Base-by-base conservation (phyloP, 805 yeast genomes). In the Starmerella gropengiesseri region DNA sequence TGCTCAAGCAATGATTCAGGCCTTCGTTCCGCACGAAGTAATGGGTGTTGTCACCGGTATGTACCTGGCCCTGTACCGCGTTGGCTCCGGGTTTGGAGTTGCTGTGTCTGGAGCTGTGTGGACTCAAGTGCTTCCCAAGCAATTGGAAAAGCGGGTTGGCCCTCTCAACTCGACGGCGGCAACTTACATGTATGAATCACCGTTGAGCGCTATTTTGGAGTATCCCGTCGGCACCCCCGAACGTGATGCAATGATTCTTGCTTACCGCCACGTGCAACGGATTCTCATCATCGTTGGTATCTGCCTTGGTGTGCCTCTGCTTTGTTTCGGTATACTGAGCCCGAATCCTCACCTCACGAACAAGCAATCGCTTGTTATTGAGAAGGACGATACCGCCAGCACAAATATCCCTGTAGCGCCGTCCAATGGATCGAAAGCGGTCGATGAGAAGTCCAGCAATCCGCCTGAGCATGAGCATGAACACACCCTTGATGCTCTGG, bases 81-180 rank as follows among this genome's bases (percentile, higher is more conserved):
- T 79, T 44, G 87, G 87, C 7, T 59, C 74, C 11, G 81, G 82
- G 4, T 52, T 78, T 38, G 86, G 86, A 18, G 60, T 70, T 25
- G 61, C 79, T 19, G 70, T 80, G 19, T 69, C 82, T 17, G 85
- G 84, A 50, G 83, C 84, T 23, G 67, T 79, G 32, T 80, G 84
- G 84, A 73, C 81, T 12, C 74, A 77, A 49, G 55, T 66, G 14
- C 62, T 80, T 53, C 79, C 74, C 55, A 53, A 56, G 18, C 55
- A 67, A 51, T 59, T 75, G 37, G 43, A 53, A 25, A 59, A 63
- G 36, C 53, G 68, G 41, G 47, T 71, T 9, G 55, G 56, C 17
- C 35, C 50, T 11, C 21, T 25, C 30, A 64, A 70, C 43, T 52
- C 60, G 1, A 58, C 67, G 0, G 47, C 69, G n/a, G 74, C 75